Percentiles rank a stretch among this genome's conserved stretches.
Evolutionary conservation across 1,284 basidiomycete species (phyloP).

Genomic region (Paramarasmius palmivorus): DNA sequence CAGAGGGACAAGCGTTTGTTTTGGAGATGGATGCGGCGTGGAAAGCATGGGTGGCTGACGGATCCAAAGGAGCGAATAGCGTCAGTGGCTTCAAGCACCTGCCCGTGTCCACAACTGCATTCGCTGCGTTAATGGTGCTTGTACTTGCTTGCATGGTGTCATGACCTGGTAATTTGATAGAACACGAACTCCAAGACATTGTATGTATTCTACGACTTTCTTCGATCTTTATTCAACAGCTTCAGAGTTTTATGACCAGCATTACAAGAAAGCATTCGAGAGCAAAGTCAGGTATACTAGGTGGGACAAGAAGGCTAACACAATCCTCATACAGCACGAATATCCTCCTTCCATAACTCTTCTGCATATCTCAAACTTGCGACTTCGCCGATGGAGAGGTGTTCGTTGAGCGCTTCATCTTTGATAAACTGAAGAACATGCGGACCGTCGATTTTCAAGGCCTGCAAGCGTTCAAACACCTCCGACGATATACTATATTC

Average conservation of each 20-base stretch:
- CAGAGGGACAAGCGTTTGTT: slow-evolving; percentile 72
- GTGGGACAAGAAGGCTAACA: not conserved
- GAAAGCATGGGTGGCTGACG: slow-evolving; percentile 63
- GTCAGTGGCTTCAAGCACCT: slow-evolving; percentile 10
- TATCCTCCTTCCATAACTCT: slow-evolving; percentile 1
- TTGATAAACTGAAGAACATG: not conserved
- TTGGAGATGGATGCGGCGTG: slow-evolving; percentile 72
- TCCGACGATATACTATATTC: not conserved
- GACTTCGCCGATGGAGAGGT: not conserved
- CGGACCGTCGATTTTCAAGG: not conserved
- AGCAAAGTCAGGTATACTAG: not conserved
- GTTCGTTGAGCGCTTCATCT: not conserved
- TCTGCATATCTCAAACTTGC: slow-evolving; percentile 1
- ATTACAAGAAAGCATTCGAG: not conserved
- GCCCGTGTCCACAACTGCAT: too few relatives aligned
- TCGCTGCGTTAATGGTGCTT: not conserved
- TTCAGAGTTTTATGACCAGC: too few relatives aligned
- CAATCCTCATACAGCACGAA: not conserved
- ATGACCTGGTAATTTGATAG: not conserved
- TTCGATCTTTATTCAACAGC: too few relatives aligned
- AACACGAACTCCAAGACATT: too few relatives aligned
- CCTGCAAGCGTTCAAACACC: not conserved
- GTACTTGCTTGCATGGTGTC: not conserved
- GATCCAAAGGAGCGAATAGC: slow-evolving; percentile 46
- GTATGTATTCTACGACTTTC: too few relatives aligned